phyloP scores from a whole-genome alignment of 345 rosid species.

The Syzygium jambos region DNA sequence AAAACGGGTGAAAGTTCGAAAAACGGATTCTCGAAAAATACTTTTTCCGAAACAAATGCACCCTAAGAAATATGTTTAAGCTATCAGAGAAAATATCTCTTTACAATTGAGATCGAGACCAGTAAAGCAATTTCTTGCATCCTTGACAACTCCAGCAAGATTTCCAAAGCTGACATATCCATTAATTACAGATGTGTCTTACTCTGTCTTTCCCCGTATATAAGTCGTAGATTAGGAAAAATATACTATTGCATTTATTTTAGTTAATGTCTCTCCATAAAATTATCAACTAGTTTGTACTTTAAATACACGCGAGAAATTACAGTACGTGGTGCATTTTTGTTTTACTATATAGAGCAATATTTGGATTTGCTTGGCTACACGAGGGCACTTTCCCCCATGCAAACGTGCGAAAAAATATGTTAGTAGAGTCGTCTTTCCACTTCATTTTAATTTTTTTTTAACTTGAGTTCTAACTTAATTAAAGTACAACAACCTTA shows the following conservation, averaged over 20 bases:
- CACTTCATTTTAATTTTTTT: background rate
- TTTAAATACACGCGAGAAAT: background rate
- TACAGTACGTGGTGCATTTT: background rate
- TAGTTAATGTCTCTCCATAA: background rate
- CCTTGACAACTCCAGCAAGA: background rate
- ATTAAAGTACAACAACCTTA: background rate
- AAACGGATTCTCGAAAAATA: no score
- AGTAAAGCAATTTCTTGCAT: background rate
- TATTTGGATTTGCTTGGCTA: background rate
- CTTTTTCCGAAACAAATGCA: no score
- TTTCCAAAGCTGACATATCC: background rate
- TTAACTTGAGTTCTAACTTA: background rate
- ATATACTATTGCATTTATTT: background rate
- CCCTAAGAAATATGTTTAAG: background rate
- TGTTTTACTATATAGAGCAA: no score
- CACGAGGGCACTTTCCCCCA: background rate
- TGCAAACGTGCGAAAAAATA: background rate
- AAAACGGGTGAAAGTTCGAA: no score
- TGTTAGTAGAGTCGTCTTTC: background rate
- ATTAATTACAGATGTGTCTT: background rate
- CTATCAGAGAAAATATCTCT: background rate
- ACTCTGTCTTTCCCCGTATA: fast-evolving
- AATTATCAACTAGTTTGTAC: background rate
- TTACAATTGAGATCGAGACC: background rate
- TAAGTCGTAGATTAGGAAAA: background rate